phyloP scores from a whole-genome alignment of 2,329 filamentous ascomycete species.

The Keithomyces neogunnii region DNA sequence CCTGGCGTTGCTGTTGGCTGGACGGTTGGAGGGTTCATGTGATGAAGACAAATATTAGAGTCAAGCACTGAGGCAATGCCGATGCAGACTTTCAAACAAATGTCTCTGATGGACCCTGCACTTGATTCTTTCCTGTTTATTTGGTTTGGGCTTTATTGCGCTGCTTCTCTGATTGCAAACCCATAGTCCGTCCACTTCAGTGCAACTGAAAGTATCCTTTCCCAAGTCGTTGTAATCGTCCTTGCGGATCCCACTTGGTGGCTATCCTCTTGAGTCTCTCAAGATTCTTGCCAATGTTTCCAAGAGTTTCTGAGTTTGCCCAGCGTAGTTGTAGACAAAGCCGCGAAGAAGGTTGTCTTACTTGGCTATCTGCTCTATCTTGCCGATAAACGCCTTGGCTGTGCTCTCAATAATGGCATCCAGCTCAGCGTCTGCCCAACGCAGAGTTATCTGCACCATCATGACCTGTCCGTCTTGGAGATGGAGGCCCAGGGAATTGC shows the following conservation, averaged over 20 bases:
- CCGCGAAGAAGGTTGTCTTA: slow-evolving; percentile 20
- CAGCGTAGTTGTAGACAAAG: slow-evolving; percentile 29
- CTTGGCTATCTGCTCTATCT: slow-evolving; percentile 16
- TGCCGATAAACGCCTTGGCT: neutral
- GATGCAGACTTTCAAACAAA: slow-evolving; percentile 21
- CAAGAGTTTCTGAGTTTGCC: slow-evolving; percentile 27
- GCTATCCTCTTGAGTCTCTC: slow-evolving; percentile 15
- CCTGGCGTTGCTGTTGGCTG: slow-evolving; percentile 10
- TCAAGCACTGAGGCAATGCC: slow-evolving; percentile 82
- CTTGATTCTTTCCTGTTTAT: neutral
- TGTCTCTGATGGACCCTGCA: slow-evolving; percentile 18
- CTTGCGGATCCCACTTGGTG: slow-evolving; percentile 19
- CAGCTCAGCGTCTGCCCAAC: slow-evolving; percentile 16
- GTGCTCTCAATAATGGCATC: slow-evolving; percentile 16
- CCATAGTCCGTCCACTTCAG: neutral
- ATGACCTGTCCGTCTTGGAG: slow-evolving; percentile 23
- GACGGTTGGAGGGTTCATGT: slow-evolving; percentile 54
- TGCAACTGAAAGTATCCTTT: slow-evolving; percentile 14
- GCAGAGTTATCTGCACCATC: slow-evolving; percentile 20
- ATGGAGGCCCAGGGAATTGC: slow-evolving; percentile 32
- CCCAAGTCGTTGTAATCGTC: slow-evolving; percentile 16
- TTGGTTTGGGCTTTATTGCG: neutral
- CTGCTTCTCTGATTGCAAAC: neutral
- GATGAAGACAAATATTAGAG: slow-evolving; percentile 92
- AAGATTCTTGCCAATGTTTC: slow-evolving; percentile 26